phyloP scores from a whole-genome alignment of 2,329 filamentous ascomycete genomes.

The Beauveria asiatica region DNA sequence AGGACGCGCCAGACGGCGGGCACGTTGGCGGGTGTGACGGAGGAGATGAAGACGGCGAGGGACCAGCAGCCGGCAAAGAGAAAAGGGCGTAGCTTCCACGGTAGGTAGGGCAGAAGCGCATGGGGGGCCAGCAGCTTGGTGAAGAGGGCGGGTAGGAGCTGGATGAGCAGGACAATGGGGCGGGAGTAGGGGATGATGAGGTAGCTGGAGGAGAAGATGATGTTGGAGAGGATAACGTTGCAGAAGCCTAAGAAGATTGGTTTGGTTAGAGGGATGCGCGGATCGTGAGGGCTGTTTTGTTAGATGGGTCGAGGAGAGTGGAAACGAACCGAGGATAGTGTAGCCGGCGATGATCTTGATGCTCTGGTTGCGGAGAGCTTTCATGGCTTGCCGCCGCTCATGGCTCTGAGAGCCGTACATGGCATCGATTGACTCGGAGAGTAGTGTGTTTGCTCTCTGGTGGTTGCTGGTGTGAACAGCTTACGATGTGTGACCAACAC shows the following conservation, averaged over 20 bases:
- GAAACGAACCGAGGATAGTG: slow-evolving; percentile 7
- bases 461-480: neutral
- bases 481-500: no score
- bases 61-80: slow-evolving; percentile 22
- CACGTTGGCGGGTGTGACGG: slow-evolving; percentile 26
- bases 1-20: slow-evolving; percentile 22
- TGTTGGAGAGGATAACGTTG: slow-evolving; percentile 22
- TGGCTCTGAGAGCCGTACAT: neutral
- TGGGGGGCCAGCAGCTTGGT: slow-evolving; percentile 23
- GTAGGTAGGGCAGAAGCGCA: slow-evolving; percentile 18
- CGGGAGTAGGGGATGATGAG: slow-evolving; percentile 27
- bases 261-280: neutral
- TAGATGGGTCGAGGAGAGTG: neutral
- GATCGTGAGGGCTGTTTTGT: neutral
- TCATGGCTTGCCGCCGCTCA: slow-evolving; percentile 3
- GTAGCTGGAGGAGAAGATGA: slow-evolving; percentile 26
- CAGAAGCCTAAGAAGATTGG: slow-evolving; percentile 19
- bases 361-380: slow-evolving; percentile 3
- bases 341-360: slow-evolving; percentile 8
- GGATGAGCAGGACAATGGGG: slow-evolving; percentile 24
- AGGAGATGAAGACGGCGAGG: slow-evolving; percentile 20
- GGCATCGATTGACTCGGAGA: neutral
- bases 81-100: slow-evolving; percentile 22
- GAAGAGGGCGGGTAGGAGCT: slow-evolving; percentile 22
- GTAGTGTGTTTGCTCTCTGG: no score